Conservation (phyloP, 192 early-diverging fungal species). For the Mortierella alpina region DNA sequence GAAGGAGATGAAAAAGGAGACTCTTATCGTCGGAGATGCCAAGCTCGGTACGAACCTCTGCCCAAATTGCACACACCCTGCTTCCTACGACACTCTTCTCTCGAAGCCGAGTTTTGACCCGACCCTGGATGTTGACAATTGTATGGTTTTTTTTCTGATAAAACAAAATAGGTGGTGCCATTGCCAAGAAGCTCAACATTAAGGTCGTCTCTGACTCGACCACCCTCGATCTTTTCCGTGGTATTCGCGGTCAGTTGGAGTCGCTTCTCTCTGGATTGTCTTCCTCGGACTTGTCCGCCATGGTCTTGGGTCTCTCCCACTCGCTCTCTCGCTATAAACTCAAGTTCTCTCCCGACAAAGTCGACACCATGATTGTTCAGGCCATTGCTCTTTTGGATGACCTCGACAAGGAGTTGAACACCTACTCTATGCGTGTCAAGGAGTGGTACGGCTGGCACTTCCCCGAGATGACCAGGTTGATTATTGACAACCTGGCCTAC, state of each 20-base stretch:
- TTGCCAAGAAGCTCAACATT: constrained; percentile 79
- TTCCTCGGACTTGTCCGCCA: constrained; percentile 89
- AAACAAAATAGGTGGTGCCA: constrained; percentile 58
- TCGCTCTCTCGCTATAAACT: constrained; percentile 99
- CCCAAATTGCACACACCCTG: background rate
- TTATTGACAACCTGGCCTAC: constrained; percentile 96
- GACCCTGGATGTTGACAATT: background rate
- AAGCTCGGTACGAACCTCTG: constrained; percentile 82
- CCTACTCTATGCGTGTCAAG: constrained; percentile 78
- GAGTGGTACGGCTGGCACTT: constrained; percentile 99
- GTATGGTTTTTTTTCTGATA: background rate
- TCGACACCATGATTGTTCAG: constrained; percentile 99
- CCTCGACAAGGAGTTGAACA: constrained; percentile 99
- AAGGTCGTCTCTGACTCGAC: constrained; percentile 86
- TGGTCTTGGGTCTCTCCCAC: constrained; percentile 99
- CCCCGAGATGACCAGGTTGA: constrained; percentile 97
- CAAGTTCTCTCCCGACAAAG: constrained; percentile 99
- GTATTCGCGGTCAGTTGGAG: constrained; percentile 94
- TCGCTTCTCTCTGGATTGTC: constrained; percentile 89
- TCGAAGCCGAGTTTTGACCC: background rate
- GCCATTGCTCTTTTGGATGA: constrained; percentile 97
- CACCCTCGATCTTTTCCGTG: constrained; percentile 93
- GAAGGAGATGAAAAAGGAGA: constrained; percentile 93
- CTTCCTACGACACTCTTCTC: background rate
- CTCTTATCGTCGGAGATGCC: constrained; percentile 89